Conservation (phyloP, 1,284 basidiomycete species). For the Fomitopsis schrenkii region DNA sequence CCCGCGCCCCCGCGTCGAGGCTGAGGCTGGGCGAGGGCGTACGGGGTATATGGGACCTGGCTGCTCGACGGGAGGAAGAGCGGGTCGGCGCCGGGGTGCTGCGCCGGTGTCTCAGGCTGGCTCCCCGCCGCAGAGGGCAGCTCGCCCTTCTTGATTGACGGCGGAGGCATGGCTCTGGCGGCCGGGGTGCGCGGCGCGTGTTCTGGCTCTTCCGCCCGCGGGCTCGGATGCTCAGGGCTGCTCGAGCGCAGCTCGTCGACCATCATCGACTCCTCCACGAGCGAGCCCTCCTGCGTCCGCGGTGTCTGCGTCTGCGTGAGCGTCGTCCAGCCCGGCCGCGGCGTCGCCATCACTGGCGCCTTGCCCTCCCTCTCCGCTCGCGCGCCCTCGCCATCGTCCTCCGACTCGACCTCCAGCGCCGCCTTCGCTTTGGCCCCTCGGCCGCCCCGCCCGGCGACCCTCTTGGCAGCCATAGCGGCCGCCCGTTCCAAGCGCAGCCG, state of each 20-base stretch:
- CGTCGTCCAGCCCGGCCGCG: slow-evolving; percentile 16
- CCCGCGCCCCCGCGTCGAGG: not conserved
- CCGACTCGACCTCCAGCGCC: not conserved
- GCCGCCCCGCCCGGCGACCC: slow-evolving; percentile 14
- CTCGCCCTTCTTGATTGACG: not conserved
- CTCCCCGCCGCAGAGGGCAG: not conserved
- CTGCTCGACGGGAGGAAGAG: slow-evolving; percentile 30
- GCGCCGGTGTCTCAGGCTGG: not conserved
- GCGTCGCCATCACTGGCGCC: not conserved
- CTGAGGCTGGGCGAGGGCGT: slow-evolving; percentile 7
- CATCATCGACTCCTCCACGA: slow-evolving; percentile 22
- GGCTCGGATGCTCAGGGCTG: slow-evolving; percentile 20
- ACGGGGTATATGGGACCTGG: slow-evolving; percentile 20
- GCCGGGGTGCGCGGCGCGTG: not conserved
- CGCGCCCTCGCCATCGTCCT: not conserved
- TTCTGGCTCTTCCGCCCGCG: slow-evolving; percentile 4
- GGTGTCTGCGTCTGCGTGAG: slow-evolving; percentile 11
- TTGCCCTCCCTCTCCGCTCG: not conserved
- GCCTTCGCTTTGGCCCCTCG: not conserved
- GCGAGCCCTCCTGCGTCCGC: slow-evolving; percentile 4
- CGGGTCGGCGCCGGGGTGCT: slow-evolving; percentile 11
- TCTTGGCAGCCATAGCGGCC: slow-evolving; percentile 14
- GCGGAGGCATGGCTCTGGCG: not conserved
- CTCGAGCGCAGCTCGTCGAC: slow-evolving; percentile 38
- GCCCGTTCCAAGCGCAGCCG: slow-evolving; percentile 12